These are phyloP conservation scores for Dryadomyces sulphureus DNA, from an alignment of 2,329 filamentous ascomycete genomes.

Conservation along the genomic window DNA sequence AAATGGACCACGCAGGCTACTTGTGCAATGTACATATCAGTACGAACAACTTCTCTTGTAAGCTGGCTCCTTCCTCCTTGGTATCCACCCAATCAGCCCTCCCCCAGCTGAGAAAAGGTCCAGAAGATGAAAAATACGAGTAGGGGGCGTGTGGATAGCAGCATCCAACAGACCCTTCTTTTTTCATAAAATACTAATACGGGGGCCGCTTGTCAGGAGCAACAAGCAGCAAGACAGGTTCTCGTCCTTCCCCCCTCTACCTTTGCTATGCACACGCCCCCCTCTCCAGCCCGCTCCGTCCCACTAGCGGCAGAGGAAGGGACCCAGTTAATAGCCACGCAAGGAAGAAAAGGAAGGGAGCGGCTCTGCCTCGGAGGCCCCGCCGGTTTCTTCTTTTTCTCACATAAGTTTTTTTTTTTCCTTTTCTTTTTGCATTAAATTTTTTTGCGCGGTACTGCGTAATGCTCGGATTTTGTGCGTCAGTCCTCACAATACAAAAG, in stretches of 20 bases:
- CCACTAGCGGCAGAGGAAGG: no score
- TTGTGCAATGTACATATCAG: no score
- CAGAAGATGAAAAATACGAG: no score
- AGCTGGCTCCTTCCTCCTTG: no score
- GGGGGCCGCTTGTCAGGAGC: neutral
- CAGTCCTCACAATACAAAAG: neutral
- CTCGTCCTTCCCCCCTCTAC: no score
- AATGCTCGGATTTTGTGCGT: neutral
- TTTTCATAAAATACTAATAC: neutral
- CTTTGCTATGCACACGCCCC: neutral
- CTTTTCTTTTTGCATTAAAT: neutral
- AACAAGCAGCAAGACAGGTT: neutral
- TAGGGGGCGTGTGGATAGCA: no score
- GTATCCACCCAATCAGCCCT: no score
- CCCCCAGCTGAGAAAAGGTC: no score
- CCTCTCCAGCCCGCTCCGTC: neutral
- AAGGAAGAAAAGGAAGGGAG: neutral
- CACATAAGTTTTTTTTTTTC: neutral
- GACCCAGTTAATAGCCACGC: neutral
- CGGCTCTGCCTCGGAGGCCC: constrained; percentile 1
- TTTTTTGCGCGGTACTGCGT: neutral
- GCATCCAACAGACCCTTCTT: neutral
- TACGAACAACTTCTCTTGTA: no score
- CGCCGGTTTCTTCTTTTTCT: neutral
- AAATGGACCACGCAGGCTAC: no score